Conservation (phyloP, 176 grass and related monocot species). For the Raddia distichophylla region DNA sequence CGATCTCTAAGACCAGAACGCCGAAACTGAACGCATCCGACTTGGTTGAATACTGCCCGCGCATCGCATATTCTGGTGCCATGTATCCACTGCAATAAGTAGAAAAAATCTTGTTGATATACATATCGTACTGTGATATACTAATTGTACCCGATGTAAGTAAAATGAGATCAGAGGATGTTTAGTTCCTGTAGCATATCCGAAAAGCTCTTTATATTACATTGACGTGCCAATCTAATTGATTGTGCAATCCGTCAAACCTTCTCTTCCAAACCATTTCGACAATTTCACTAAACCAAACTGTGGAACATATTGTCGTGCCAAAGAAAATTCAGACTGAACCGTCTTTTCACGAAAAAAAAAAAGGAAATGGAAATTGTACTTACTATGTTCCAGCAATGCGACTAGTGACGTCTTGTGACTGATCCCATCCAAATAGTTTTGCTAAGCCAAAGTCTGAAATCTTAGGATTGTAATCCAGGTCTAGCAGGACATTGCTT, state of each 20-base stretch:
- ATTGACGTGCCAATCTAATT: too few species aligned
- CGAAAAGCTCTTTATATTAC: too few species aligned
- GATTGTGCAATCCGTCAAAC: too few species aligned
- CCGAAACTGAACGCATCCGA: constrained; percentile 63
- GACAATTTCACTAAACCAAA: too few species aligned
- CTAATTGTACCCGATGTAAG: too few species aligned
- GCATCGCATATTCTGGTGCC: constrained; percentile 57
- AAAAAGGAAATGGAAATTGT: neutral
- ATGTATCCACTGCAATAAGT: constrained; percentile 43
- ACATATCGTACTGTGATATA: neutral
- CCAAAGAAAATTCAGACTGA: neutral
- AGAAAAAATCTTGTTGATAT: neutral
- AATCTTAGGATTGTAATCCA: constrained; percentile 60
- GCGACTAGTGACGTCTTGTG: constrained; percentile 43
- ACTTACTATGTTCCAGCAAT: constrained; percentile 77
- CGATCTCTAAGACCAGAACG: constrained; percentile 59
- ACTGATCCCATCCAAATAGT: constrained; percentile 50
- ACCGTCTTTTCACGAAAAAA: too few species aligned
- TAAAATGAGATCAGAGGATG: too few species aligned
- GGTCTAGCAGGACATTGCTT: constrained; percentile 45
- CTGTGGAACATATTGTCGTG: neutral
- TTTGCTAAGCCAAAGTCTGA: constrained; percentile 66
- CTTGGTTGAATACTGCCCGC: constrained; percentile 58
- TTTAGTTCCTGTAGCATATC: too few species aligned
- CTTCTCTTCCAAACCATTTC: too few species aligned